Percentiles rank a stretch among this genome's conserved stretches.
Evolutionary conservation across 768 basidiomycete genomes (phyloP).

Genomic region (Russula sp.): DNA sequence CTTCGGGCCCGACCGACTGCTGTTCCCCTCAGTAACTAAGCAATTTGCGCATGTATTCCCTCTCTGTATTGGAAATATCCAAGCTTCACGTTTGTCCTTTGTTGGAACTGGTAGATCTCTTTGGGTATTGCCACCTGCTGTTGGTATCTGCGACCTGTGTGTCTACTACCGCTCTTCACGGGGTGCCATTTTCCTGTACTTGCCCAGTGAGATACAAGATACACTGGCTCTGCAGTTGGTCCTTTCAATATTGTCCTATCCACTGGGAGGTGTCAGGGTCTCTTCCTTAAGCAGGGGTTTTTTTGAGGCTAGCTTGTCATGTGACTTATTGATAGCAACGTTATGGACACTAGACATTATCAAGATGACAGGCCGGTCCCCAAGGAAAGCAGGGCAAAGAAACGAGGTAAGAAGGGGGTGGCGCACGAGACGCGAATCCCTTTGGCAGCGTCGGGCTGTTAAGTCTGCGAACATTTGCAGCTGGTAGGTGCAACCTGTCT

Average conservation of each 20-base stretch:
- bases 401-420: too few relatives aligned
- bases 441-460: too few relatives aligned
- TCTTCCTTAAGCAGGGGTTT: too few relatives aligned
- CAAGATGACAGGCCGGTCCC: background rate
- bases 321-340: too few relatives aligned
- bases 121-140: background rate
- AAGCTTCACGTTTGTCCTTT: background rate
- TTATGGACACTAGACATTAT: background rate
- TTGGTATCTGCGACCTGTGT: background rate
- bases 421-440: too few relatives aligned
- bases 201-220: background rate
- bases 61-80: constrained; percentile 6
- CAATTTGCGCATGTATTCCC: background rate
- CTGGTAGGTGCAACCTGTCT: too few relatives aligned
- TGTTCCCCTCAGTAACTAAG: background rate
- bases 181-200: too few relatives aligned
- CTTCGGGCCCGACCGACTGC: background rate
- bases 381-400: too few relatives aligned
- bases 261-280: background rate
- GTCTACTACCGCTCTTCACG: too few relatives aligned
- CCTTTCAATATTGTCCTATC: background rate
- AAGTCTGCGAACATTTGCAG: too few relatives aligned
- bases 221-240: background rate
- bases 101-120: background rate
- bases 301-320: too few relatives aligned